Evolutionary conservation across 768 basidiomycete species (phyloP).

Genomic region (Mrakia frigida): DNA sequence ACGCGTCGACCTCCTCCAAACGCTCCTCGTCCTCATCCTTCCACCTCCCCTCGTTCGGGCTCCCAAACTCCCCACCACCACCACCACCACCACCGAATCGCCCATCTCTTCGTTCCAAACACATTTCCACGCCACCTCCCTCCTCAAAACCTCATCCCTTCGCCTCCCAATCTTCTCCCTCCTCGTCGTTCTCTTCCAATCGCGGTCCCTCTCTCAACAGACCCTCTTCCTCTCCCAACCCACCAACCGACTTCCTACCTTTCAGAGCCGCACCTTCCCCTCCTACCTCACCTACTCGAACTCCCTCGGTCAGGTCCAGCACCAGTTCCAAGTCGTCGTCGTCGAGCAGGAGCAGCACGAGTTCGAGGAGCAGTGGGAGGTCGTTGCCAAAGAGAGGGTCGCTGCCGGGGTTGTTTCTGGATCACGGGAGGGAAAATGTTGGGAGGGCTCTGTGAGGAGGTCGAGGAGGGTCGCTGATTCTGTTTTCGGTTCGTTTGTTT

Average conservation of each 20-base stretch:
- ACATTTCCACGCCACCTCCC: no score
- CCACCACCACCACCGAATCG: no score
- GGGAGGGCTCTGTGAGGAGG: not conserved
- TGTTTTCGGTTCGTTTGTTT: no score
- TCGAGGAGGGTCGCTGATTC: no score
- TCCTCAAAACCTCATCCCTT: no score
- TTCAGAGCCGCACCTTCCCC: no score
- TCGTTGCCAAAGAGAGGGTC: not conserved
- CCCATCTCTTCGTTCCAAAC: not conserved
- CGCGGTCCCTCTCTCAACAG: not conserved
- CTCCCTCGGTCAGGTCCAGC: not conserved
- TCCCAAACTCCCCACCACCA: not conserved
- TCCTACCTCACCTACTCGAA: no score
- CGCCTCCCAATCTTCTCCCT: not conserved
- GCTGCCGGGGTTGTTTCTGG: not conserved
- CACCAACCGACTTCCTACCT: no score
- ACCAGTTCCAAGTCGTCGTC: not conserved
- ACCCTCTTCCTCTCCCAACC: not conserved
- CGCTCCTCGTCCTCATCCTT: not conserved
- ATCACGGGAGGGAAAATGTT: not conserved
- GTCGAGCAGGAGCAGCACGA: not conserved
- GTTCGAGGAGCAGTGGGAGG: not conserved
- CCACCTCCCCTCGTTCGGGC: not conserved
- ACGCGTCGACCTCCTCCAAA: not conserved
- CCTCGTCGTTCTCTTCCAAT: not conserved